Base-by-base conservation (phyloP, 768 basidiomycete genomes). In the Boletellus ananas region DNA sequence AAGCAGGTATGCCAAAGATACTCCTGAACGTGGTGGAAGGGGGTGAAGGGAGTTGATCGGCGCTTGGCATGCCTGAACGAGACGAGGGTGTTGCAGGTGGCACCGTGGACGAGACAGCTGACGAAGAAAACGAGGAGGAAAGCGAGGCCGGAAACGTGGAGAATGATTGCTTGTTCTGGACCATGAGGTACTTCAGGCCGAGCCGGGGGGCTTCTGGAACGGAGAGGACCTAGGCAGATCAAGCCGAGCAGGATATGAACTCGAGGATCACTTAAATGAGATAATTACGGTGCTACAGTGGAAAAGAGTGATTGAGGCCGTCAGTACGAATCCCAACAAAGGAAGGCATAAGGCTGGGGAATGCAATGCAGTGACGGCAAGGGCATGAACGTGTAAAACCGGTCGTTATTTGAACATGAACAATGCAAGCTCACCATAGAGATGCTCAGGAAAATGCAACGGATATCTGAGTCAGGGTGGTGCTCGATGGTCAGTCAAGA, bases 111-210 rank as follows among this genome's bases (percentile, higher is more conserved):
- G 72, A 65, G 53, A 64, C 69, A 57, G 68, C 64, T 52, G 75
- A 70, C 60, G 76, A 71, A 56, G 72, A 63, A 62, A 77, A 72
- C 55, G 77, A 74, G 65, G 75, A 72, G 29, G 72, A 68, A 51
- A 69, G 66, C 39, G 74, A 73, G 63, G 68, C 67, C 46, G 65
- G 60, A 51, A 76, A 74, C 57, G 65, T 64, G 58, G 72, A 66
- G 51, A 67, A 57, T 47, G 69, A 67, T 58, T 74, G 64, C 61
- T 66, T 66, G 62, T 64, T 68, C 62, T 60, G 66, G 66, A 51
- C 62, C 62, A 63, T 62, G 58, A 57, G 59, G 57, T 57, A 56
- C 45, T 52, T 50, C 51, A 53, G 57, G 49, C 45, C 50, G 50
- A 55, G 59, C 55, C 57, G 46, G 56, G 56, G 47, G 48, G 43